Conservation (phyloP, 306 rosid genomes). For the Begonia masoniana region DNA sequence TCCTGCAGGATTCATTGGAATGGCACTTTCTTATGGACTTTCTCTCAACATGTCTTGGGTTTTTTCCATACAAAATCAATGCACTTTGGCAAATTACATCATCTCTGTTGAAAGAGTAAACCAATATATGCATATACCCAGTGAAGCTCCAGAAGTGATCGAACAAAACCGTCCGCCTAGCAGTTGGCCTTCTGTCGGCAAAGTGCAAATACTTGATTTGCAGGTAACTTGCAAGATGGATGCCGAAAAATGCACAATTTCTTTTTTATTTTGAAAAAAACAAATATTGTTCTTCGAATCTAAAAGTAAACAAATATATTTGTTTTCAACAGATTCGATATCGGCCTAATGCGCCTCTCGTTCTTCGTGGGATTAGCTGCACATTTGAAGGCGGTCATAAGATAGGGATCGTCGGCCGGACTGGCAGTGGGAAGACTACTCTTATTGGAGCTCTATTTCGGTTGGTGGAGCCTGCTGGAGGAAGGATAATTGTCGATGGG, state of each 20-base stretch:
- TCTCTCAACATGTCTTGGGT: slow-evolving; percentile 40
- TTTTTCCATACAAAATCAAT: slow-evolving; percentile 47
- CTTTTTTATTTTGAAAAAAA: too few relatives aligned
- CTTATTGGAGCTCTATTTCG: slow-evolving; percentile 62
- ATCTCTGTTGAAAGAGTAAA: slow-evolving; percentile 68
- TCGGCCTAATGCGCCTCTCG: slow-evolving; percentile 46
- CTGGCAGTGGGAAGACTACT: slow-evolving; percentile 83
- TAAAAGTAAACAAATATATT: too few relatives aligned
- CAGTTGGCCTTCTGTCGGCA: slow-evolving; percentile 58
- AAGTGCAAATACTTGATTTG: slow-evolving; percentile 52
- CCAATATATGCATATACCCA: slow-evolving; percentile 60
- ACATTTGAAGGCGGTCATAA: slow-evolving; percentile 64
- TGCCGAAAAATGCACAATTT: too few relatives aligned
- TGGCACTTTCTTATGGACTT: slow-evolving; percentile 87
- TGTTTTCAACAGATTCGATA: slow-evolving; percentile 42
- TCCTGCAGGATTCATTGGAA: slow-evolving; percentile 55
- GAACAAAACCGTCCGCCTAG: slow-evolving; percentile 46
- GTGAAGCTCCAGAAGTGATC: slow-evolving; percentile 62
- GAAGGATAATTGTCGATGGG: slow-evolving; percentile 50
- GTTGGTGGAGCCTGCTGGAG: slow-evolving; percentile 57
- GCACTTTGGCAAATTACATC: slow-evolving; percentile 53
- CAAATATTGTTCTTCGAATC: too few relatives aligned
- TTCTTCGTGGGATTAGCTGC: slow-evolving; percentile 68
- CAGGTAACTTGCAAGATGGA: slow-evolving; percentile 22
- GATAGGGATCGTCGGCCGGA: slow-evolving; percentile 68